Percentiles rank a stretch among this genome's conserved stretches.
These are phyloP conservation scores for Fomitopsis schrenkii DNA, from an alignment of 1,284 basidiomycete genomes.

Conservation along the genomic window DNA sequence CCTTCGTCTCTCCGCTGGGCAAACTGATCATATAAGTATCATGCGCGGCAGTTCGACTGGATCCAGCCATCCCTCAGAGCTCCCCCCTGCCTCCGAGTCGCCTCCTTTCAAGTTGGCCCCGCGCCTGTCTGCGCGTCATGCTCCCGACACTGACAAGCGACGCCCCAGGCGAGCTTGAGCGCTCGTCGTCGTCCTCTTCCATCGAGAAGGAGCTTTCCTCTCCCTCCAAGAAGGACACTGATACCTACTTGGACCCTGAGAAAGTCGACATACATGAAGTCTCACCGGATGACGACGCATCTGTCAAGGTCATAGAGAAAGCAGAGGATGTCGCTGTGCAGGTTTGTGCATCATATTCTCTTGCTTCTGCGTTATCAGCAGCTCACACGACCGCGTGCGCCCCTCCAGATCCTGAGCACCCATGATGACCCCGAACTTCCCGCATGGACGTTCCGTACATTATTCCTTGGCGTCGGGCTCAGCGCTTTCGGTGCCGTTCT, in stretches of 20 bases:
- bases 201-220: conserved; percentile 14
- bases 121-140: conserved; percentile 1
- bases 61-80: neutral
- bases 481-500: conserved; percentile 57
- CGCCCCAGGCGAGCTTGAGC: conserved; percentile 7
- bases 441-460: conserved; percentile 53
- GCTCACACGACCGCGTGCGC: neutral
- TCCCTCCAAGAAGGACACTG: neutral
- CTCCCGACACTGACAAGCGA: neutral
- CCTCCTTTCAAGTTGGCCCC: neutral
- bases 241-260: conserved; percentile 13
- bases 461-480: conserved; percentile 58
- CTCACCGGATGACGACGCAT: conserved; percentile 17
- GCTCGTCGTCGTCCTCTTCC: conserved; percentile 11
- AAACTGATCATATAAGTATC: neutral
- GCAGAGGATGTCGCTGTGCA: conserved; percentile 43
- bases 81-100: neutral
- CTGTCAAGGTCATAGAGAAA: conserved; percentile 33
- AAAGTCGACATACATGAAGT: conserved; percentile 19
- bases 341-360: conserved; percentile 21
- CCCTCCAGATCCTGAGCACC: conserved; percentile 42
- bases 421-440: conserved; percentile 54
- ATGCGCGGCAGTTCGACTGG: neutral
- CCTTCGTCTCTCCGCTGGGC: neutral
- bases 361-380: neutral